Percentiles rank a stretch among this genome's conserved stretches.
phyloP scores from a whole-genome alignment of 352 stramenopile genomes.

The Aphanomyces cochlioides region DNA sequence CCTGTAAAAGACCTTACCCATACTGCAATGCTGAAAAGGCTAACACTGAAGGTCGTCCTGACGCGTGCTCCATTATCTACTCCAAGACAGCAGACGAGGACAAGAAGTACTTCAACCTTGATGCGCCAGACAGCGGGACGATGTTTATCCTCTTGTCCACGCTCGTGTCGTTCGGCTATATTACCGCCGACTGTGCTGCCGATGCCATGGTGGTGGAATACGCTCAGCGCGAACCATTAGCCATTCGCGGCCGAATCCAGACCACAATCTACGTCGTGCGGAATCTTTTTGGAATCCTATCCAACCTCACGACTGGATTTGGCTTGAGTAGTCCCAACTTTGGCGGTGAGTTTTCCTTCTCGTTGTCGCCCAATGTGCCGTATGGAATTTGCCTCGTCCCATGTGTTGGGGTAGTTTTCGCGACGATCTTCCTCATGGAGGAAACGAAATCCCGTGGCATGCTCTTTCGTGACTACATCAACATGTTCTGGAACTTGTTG shows the following conservation, averaged over 20 bases:
- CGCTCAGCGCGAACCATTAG: too few relatives aligned
- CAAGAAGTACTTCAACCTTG: too few relatives aligned
- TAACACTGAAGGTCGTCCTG: not conserved
- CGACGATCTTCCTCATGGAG: slow-evolving; percentile 30
- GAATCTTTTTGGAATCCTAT: slow-evolving; percentile 41
- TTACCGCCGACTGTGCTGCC: too few relatives aligned
- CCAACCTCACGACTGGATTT: slow-evolving; percentile 38
- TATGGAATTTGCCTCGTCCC: too few relatives aligned
- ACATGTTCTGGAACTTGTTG: slow-evolving; percentile 14
- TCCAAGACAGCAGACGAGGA: not conserved
- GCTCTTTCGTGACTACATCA: slow-evolving; percentile 26
- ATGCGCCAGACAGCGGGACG: too few relatives aligned
- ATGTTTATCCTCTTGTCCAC: too few relatives aligned
- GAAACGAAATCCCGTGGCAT: slow-evolving; percentile 30
- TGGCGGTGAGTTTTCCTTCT: slow-evolving; percentile 47
- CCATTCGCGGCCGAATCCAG: too few relatives aligned
- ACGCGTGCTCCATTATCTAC: not conserved
- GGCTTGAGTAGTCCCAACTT: slow-evolving; percentile 46
- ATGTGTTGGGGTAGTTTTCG: slow-evolving; percentile 28
- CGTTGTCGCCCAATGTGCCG: slow-evolving; percentile 30
- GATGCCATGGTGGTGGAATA: too few relatives aligned
- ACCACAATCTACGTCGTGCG: slow-evolving; percentile 23
- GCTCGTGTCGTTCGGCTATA: too few relatives aligned
- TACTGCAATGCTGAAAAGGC: not conserved
- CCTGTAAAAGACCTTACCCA: too few relatives aligned